Conservation (phyloP, 257 asterid species). For the Ocimum tenuiflorum region DNA sequence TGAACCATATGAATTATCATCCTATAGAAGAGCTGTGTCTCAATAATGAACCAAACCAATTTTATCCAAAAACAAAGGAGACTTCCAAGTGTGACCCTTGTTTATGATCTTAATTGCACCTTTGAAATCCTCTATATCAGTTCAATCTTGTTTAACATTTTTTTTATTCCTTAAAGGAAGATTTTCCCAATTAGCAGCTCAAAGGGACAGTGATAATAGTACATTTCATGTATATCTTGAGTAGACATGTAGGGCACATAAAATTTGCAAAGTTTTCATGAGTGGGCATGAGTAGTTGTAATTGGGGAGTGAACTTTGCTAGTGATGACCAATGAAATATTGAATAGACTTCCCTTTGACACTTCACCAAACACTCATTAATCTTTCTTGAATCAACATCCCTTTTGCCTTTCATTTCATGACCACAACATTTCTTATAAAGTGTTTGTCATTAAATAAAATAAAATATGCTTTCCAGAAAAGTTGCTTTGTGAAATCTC, state of each 20-base stretch:
- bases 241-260: slow-evolving; percentile 38
- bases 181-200: not conserved
- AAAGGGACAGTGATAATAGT: not conserved
- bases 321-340: not conserved
- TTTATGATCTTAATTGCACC: too few species aligned
- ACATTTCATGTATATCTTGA: slow-evolving; percentile 12
- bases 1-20: too few species aligned
- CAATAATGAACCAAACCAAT: too few species aligned
- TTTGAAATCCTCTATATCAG: too few species aligned
- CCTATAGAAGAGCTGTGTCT: too few species aligned
- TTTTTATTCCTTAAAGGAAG: not conserved
- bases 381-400: slow-evolving; percentile 23
- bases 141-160: too few species aligned
- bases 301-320: slow-evolving; percentile 21
- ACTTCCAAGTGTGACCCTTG: too few species aligned
- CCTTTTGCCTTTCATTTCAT: slow-evolving; percentile 33
- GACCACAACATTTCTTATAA: slow-evolving; percentile 18
- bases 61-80: too few species aligned
- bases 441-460: not conserved
- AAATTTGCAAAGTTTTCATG: slow-evolving; percentile 20
- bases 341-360: slow-evolving; percentile 35
- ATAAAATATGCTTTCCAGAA: not conserved
- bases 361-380: slow-evolving; percentile 37
- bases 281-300: slow-evolving; percentile 28
- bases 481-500: slow-evolving; percentile 19